Base-by-base conservation (phyloP, 2,329 filamentous ascomycete genomes). In the Pseudocercospora eumusae region DNA sequence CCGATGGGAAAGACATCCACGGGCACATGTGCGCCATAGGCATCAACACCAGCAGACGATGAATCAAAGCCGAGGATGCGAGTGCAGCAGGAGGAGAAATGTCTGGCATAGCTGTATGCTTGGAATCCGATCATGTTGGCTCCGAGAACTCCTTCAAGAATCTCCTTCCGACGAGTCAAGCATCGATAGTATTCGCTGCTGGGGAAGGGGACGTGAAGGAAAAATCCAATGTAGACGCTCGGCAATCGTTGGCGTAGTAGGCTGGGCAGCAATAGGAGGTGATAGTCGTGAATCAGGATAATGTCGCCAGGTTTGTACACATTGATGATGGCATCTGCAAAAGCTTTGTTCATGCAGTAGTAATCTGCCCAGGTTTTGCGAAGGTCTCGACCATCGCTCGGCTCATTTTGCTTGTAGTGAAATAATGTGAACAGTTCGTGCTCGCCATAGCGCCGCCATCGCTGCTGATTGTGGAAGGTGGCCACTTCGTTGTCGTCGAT, bases 61-160 rank as follows among this genome's bases (percentile, higher is more conserved):
- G 92, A 96, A 50, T 92, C 89, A 72, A 96, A 96, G n/a, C 91
- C 90, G 7, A 97, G 83, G 54, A 97, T 89, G 25, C 93, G 87
- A 1, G 92, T 96, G 77, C 93, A 97, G 78, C 93, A 97, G 67
- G 92, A 96, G 40, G 92, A 87, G 75, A 98, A 98, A 76, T 98
- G 93, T 23, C 93, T 87, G 13, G 93, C 93, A 76, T 96, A 98
- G 75, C 92, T 95, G 79, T 92, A 95, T 7, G 92, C 95, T 77
- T 98, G 93, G 79, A 98, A 97, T 0, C 92, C 93, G 65, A 98
- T 86, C 80, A 98, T 88, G 76, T 97, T 97, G 60, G 93, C 86
- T 18, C 93, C 93, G 45, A 98, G 82, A 52, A 96, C 87, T 54
- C 95, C 95, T 69, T 95, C 92, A 13, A 98, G 81, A 10, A 98